Evolutionary conservation across 495 filamentous ascomycete species (phyloP), one percentile per base, ranked within the genome.

Genomic region (Daldinia loculata): DNA sequence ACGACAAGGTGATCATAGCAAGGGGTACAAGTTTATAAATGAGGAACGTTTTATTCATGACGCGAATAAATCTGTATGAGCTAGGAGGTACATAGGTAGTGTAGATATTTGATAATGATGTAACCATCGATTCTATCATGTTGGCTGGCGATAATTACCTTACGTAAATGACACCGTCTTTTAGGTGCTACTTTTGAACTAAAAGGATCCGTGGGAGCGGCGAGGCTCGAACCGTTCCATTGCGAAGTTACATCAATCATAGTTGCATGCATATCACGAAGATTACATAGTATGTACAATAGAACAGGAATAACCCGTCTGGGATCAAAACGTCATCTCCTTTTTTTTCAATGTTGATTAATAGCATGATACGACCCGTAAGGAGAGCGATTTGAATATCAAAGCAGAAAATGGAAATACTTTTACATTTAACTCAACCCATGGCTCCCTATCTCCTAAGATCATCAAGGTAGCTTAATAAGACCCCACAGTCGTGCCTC

Each of bases 221-320:
- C 26, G 57, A 57, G 57, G 65, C 38, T 67, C 57, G 65, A 67
- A 50, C 65, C 57, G 65, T 52, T 38, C 50, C 27, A 67, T 61
- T 36, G 43, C 27, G 3, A 58, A 60, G 30, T 19, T 22, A 19
- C 43, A 48, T 48, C 19, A 48, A 48, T 48, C 34, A 36, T 14
- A 36, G 12, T 36, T 5, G 9, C 34, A 36, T 36, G 34, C 11
- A 14, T 36, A 36, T 36, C 34, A 36, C 32, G 14, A 36, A 36
- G 12, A 14, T 36, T 36, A 36, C 12, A 36, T 36, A 36, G 12
- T 14, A 36, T 3, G 12, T 14, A 36, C 12, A 36, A 14, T 9
- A 36, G 12, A 36, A 36, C 4, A 36, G 34, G 12, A 36, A 36
- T 14, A 36, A 5, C 12, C 34, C 4, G 12, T 4, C 34, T 36